Conservation (phyloP, 805 yeast genomes). For the Teunomyces aglyptinius region DNA sequence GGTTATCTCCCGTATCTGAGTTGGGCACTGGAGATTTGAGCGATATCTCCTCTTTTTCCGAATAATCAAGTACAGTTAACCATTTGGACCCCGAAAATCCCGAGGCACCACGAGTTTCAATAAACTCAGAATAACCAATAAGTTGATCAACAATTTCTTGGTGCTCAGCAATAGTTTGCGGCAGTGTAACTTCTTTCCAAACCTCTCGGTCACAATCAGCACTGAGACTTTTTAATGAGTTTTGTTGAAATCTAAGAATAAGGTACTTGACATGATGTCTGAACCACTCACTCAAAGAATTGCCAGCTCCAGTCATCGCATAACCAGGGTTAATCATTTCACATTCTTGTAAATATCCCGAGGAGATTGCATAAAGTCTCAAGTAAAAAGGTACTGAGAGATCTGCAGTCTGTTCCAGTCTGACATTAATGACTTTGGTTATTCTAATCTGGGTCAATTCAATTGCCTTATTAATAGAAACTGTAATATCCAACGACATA, state of each 20-base stretch:
- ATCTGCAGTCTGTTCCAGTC: slow-evolving; percentile 67
- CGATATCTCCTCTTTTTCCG: slow-evolving; percentile 7
- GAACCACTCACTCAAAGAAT: slow-evolving; percentile 59
- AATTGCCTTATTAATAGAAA: slow-evolving; percentile 64
- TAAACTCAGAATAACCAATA: slow-evolving; percentile 21
- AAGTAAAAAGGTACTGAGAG: slow-evolving; percentile 61
- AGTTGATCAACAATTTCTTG: slow-evolving; percentile 28
- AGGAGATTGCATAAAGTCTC: slow-evolving; percentile 61
- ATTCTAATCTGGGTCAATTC: slow-evolving; percentile 72
- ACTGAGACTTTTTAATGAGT: slow-evolving; percentile 46
- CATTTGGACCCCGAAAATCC: slow-evolving; percentile 29
- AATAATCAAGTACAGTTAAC: slow-evolving; percentile 25
- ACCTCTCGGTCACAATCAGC: slow-evolving; percentile 59
- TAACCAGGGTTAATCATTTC: slow-evolving; percentile 76
- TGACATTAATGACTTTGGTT: slow-evolving; percentile 72
- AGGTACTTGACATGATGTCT: slow-evolving; percentile 65
- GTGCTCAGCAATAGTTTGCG: slow-evolving; percentile 28
- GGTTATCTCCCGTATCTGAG: not conserved
- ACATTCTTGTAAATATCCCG: slow-evolving; percentile 75
- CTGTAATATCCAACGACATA: slow-evolving; percentile 64
- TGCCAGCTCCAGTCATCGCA: slow-evolving; percentile 49
- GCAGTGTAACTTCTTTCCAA: slow-evolving; percentile 76
- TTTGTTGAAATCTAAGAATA: slow-evolving; percentile 53
- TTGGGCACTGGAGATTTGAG: not conserved
- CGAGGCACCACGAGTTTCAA: slow-evolving; percentile 16